Percentiles rank a stretch among this genome's conserved stretches.
Conservation (phyloP, 495 filamentous ascomycete genomes). For the Lentithecium fluviatile region DNA sequence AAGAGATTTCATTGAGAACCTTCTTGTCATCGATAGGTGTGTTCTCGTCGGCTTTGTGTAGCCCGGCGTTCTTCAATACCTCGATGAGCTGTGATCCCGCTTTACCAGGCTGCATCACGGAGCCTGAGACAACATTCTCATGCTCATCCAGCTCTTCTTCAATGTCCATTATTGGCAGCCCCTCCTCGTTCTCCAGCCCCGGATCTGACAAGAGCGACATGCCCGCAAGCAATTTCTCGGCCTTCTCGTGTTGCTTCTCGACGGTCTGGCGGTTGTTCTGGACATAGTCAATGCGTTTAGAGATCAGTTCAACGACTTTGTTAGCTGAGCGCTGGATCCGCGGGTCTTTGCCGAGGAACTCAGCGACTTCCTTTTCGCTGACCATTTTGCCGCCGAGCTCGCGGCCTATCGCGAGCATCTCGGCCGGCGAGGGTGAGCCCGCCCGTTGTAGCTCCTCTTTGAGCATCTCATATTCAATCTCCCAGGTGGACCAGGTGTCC, state of each 20-base stretch:
- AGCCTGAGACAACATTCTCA: constrained; percentile 70
- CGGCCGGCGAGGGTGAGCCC: neutral
- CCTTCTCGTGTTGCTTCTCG: constrained; percentile 64
- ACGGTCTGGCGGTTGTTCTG: constrained; percentile 71
- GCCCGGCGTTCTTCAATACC: constrained; percentile 66
- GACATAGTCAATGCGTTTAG: constrained; percentile 82
- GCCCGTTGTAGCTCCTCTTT: constrained; percentile 66
- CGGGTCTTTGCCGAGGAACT: constrained; percentile 60
- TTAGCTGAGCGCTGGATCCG: constrained; percentile 47
- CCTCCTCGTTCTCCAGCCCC: constrained; percentile 56
- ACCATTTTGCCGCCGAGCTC: constrained; percentile 56
- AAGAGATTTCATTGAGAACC: neutral
- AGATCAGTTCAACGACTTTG: constrained; percentile 68
- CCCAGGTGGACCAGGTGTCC: constrained; percentile 83
- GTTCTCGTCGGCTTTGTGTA: constrained; percentile 50
- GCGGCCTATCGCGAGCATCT: constrained; percentile 45
- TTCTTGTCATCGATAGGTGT: neutral
- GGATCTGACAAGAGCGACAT: constrained; percentile 41
- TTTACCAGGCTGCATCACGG: constrained; percentile 59
- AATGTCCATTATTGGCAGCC: constrained; percentile 80
- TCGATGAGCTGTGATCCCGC: constrained; percentile 62
- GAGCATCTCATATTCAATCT: constrained; percentile 84
- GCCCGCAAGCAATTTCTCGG: constrained; percentile 65
- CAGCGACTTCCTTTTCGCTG: constrained; percentile 61
- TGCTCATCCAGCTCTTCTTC: constrained; percentile 90